A percentile compares a stretch with the other conserved stretches of the same genome.
phyloP scores from a whole-genome alignment of 2,329 filamentous ascomycete species.

The Aureobasidium sp. region DNA sequence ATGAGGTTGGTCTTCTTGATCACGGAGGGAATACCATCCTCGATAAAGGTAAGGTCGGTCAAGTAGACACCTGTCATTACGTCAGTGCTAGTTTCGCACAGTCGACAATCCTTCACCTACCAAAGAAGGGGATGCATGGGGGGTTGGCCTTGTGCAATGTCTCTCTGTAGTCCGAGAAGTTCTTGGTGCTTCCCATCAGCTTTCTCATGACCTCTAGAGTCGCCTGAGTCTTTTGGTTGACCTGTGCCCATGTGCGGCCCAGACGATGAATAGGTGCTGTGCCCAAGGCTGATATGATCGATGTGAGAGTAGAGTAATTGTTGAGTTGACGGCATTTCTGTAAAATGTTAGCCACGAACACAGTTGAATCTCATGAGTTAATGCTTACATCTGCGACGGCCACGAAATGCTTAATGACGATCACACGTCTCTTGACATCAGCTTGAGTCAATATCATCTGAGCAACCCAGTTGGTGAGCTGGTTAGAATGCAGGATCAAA shows the following conservation, averaged over 20 bases:
- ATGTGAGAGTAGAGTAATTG: conserved; percentile 96
- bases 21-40: conserved; percentile 92
- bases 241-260: conserved; percentile 88
- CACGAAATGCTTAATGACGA: conserved; percentile 98
- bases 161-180: conserved; percentile 95
- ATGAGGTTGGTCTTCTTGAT: conserved; percentile 96
- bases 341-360: conserved; percentile 22
- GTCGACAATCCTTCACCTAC: conserved; percentile 43
- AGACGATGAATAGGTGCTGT: conserved; percentile 93
- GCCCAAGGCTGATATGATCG: conserved; percentile 91
- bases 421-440: conserved; percentile 91
- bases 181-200: conserved; percentile 95
- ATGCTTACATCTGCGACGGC: conserved; percentile 84
- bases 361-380: not conserved
- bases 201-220: conserved; percentile 85
- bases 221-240: conserved; percentile 73
- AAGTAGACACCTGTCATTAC: conserved; percentile 75
- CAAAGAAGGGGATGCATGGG: conserved; percentile 96
- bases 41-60: conserved; percentile 96
- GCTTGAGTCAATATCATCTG: conserved; percentile 96
- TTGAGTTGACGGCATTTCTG: conserved; percentile 91
- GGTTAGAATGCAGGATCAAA: conserved; percentile 94
- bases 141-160: conserved; percentile 87
- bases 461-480: conserved; percentile 98
- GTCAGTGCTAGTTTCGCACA: not conserved